Evolutionary conservation across 1,284 basidiomycete genomes (phyloP), one percentile per base, ranked within the genome.

Genomic region (Pterulicium gracile): DNA sequence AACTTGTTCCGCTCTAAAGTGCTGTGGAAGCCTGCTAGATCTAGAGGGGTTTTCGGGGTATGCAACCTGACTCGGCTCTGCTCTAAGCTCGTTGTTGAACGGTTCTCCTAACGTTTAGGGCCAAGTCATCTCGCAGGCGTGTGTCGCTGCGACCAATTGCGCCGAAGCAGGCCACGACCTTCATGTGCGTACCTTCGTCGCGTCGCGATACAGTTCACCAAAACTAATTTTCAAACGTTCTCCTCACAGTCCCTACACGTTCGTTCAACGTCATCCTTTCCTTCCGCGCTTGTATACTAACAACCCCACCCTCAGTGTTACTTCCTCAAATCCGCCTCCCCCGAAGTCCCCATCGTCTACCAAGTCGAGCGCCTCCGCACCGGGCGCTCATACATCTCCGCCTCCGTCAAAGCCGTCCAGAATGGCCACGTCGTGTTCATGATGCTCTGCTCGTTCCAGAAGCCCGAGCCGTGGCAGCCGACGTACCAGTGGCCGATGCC

Each of bases 51-150:
- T 3, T 94, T 90, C 55, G 91, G 92, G 47, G 92, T 91, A 52
- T 70, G 63, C 4, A 2, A 17, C 3, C n/a, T 23, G 21, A 34
- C 12, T 48, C 15, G 10, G 14, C 21, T 14, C 36, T 22, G 34
- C 17, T 21, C 10, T 4, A 3, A 4, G 10, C 19, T 23, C 19
- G 4, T 34, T 22, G 18, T 32, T n/a, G n/a, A n/a, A n/a, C n/a
- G 47, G 20, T 42, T 17, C 17, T 41, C 10, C 7, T 10, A n/a
- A 41, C 3, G 23, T 24, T 47, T 48, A n/a, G 45, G 70, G 70
- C 19, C 86, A 88, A 60, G 90, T 94, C 49, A 91, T 95, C 53
- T 91, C 84, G 5, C 90, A 93, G 58, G 87, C 88, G 3, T 67
- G 92, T 22, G 77, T 86, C 13, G 79, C 88, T 12, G 88, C 89